Evolutionary conservation across 495 filamentous ascomycete genomes (phyloP).

Genomic region (Gamarada debralockiae): DNA sequence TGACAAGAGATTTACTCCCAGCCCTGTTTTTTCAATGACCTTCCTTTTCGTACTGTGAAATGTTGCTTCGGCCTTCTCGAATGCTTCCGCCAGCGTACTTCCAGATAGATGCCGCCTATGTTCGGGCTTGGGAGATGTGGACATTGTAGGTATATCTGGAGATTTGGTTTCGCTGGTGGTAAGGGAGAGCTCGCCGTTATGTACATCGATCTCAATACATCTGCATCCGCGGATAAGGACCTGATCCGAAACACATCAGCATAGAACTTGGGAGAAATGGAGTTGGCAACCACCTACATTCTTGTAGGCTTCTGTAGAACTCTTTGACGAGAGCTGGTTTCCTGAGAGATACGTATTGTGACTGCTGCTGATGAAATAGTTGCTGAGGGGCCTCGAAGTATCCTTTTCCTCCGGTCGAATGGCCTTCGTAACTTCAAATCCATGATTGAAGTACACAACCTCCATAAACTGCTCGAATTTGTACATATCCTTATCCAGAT

Average conservation of each 20-base stretch:
- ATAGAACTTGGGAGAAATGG: not conserved
- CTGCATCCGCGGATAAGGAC: slow-evolving; percentile 77
- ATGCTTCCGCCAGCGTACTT: slow-evolving; percentile 15
- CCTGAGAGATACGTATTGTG: slow-evolving; percentile 95
- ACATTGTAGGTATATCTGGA: not conserved
- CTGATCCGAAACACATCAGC: slow-evolving; percentile 31
- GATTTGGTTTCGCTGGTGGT: slow-evolving; percentile 15
- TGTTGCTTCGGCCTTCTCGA: slow-evolving; percentile 20
- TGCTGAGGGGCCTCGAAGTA: slow-evolving; percentile 56
- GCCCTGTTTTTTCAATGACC: slow-evolving; percentile 6
- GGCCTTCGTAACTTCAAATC: slow-evolving; percentile 12
- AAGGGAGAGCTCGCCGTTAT: slow-evolving; percentile 63
- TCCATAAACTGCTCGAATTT: slow-evolving; percentile 25
- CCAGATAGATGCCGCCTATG: slow-evolving; percentile 20
- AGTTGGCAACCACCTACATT: slow-evolving; percentile 49
- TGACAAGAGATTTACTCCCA: not conserved
- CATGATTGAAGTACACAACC: slow-evolving; percentile 13
- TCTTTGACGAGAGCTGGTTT: slow-evolving; percentile 83
- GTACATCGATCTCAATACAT: slow-evolving; percentile 94
- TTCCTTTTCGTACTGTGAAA: slow-evolving; percentile 13
- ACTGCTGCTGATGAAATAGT: slow-evolving; percentile 88
- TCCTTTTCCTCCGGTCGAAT: slow-evolving; percentile 16
- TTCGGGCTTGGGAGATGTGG: slow-evolving; percentile 8
- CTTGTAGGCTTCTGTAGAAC: slow-evolving; percentile 77
- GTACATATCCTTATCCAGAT: slow-evolving; percentile 20